phyloP scores from a whole-genome alignment of 2,329 filamentous ascomycete species.

The Leptographium galeiforme region DNA sequence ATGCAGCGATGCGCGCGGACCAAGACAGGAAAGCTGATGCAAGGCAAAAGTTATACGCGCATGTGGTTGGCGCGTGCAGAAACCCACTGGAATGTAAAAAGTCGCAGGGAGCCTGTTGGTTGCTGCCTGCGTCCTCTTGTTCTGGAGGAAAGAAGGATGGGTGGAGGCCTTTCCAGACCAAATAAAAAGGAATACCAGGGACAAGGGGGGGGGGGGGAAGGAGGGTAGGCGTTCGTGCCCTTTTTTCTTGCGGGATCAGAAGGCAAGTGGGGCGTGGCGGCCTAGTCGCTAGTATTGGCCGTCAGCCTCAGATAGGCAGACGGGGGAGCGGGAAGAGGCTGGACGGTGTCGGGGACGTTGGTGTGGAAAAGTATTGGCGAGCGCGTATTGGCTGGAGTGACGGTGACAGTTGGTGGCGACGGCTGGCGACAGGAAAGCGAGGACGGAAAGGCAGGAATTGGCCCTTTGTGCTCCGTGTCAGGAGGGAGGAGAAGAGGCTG shows the following conservation, averaged over 20 bases:
- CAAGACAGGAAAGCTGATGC: conserved; percentile 20
- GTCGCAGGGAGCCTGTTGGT: neutral
- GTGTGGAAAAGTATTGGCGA: neutral
- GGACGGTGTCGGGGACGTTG: neutral
- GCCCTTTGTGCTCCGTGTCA: neutral
- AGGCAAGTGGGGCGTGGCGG: neutral
- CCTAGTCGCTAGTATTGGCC: neutral
- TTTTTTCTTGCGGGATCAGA: neutral
- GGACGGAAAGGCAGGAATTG: neutral
- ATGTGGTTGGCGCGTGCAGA: conserved; percentile 32
- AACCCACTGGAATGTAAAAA: neutral
- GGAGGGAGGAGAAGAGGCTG: neutral
- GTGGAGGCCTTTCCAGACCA: neutral
- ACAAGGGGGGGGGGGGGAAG: neutral
- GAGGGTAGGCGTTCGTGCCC: neutral
- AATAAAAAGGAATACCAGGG: neutral
- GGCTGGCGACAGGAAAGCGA: neutral
- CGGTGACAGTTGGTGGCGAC: neutral
- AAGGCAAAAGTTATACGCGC: conserved; percentile 29
- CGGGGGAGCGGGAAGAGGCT: neutral
- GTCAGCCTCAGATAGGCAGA: neutral
- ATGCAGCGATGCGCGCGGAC: conserved; percentile 15
- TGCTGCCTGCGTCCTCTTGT: neutral
- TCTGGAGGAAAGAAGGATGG: neutral
- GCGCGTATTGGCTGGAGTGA: neutral